Percentiles rank a stretch among this genome's conserved stretches.
Evolutionary conservation across 768 basidiomycete species (phyloP).

Genomic region (Leccinum olivaceopallidum): DNA sequence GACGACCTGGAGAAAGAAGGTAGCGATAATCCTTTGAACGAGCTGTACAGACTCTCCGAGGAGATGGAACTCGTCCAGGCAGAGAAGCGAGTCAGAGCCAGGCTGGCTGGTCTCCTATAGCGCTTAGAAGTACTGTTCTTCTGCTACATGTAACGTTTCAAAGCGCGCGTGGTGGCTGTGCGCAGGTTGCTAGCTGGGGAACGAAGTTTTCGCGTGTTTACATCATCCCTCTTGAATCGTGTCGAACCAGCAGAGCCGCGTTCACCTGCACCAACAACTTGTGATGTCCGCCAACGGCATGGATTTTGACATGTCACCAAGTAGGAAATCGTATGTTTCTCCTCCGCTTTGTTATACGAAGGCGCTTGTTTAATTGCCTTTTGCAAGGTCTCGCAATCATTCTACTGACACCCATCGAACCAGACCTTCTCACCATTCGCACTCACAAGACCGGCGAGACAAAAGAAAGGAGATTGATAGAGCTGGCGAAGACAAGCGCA

Average conservation of each 20-base stretch:
- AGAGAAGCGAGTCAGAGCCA: conserved; percentile 56
- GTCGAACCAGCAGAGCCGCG: conserved; percentile 11
- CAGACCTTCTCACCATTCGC: conserved; percentile 69
- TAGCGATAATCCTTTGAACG: conserved; percentile 52
- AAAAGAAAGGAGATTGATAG: conserved; percentile 50
- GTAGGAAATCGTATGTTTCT: conserved; percentile 58
- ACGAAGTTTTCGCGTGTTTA: conserved; percentile 40
- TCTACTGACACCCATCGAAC: conserved; percentile 79
- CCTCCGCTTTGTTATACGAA: not conserved
- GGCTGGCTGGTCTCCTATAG: conserved; percentile 43
- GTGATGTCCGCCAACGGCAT: conserved; percentile 55
- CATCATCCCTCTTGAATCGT: conserved; percentile 11
- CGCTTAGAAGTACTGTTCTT: not conserved
- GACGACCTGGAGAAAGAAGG: conserved; percentile 58
- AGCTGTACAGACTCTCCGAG: conserved; percentile 50
- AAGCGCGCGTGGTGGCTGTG: conserved; percentile 25
- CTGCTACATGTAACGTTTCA: not conserved
- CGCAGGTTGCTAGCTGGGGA: conserved; percentile 11
- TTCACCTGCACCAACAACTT: conserved; percentile 1
- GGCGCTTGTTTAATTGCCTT: conserved; percentile 8
- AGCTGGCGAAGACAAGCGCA: conserved; percentile 59
- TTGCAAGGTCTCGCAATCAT: conserved; percentile 63
- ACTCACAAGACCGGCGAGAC: conserved; percentile 54
- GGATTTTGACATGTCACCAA: conserved; percentile 63
- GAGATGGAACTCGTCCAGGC: conserved; percentile 56